A percentile compares a stretch with the other conserved stretches of the same genome.
These are phyloP conservation scores for Hysterangium stoloniferum DNA, from an alignment of 768 basidiomycete genomes.

Conservation along the genomic window DNA sequence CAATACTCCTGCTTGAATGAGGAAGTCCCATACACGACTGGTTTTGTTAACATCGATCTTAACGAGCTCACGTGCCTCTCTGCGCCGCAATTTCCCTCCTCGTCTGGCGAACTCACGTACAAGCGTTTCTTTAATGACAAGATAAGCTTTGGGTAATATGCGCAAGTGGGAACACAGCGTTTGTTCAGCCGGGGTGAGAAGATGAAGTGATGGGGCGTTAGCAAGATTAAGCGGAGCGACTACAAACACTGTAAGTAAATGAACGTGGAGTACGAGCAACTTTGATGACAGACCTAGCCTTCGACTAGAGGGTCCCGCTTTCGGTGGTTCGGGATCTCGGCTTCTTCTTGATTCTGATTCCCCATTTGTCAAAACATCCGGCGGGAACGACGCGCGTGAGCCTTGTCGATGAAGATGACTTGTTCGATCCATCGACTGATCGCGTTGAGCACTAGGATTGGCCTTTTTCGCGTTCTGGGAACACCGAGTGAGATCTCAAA, in stretches of 20 bases:
- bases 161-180: conserved; percentile 81
- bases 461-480: conserved; percentile 11
- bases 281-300: conserved; percentile 1
- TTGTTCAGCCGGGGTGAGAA: conserved; percentile 85
- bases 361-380: conserved; percentile 1
- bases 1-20: conserved; percentile 66
- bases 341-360: conserved; percentile 6
- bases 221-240: conserved; percentile 79
- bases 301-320: conserved; percentile 3
- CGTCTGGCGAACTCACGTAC: conserved; percentile 89
- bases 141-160: conserved; percentile 91
- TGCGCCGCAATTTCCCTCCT: conserved; percentile 77
- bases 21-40: conserved; percentile 86
- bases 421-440: conserved; percentile 6
- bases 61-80: conserved; percentile 84
- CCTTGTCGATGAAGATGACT: neutral
- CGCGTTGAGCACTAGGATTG: conserved; percentile 8
- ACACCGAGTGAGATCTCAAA: too few relatives aligned
- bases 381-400: neutral
- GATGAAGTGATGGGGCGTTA: conserved; percentile 81
- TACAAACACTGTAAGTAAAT: conserved; percentile 15
- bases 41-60: conserved; percentile 94
- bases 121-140: conserved; percentile 91
- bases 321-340: conserved; percentile 8
- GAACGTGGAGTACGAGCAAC: conserved; percentile 7